Percentiles rank a stretch among this genome's conserved stretches.
Evolutionary conservation across 441 rosid genomes (phyloP).

Genomic region (Geranium incanum): DNA sequence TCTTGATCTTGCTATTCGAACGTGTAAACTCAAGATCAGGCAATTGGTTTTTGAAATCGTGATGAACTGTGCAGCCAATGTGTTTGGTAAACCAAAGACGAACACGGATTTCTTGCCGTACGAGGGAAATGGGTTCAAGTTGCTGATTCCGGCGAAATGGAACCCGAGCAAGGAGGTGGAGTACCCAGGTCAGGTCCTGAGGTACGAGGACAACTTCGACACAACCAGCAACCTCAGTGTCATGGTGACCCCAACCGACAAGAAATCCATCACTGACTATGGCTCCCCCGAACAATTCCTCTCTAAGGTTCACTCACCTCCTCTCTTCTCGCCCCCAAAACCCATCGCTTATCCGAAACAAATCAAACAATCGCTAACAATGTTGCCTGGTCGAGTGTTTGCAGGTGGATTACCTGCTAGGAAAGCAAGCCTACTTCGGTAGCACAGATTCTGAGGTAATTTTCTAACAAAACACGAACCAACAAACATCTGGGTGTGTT

Average conservation of each 20-base stretch:
- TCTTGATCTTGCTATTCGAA: no score
- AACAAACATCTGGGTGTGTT: no score
- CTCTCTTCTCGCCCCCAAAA: neutral
- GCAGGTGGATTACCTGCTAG: conserved; percentile 79
- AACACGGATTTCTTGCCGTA: conserved; percentile 74
- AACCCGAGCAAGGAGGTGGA: conserved; percentile 88
- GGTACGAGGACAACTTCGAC: conserved; percentile 93
- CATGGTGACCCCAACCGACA: conserved; percentile 75
- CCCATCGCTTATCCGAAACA: no score
- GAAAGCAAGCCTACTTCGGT: conserved; percentile 72
- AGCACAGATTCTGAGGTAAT: conserved; percentile 70
- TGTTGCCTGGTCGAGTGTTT: conserved; percentile 10
- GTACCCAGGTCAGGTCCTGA: conserved; percentile 84
- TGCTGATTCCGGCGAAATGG: conserved; percentile 84
- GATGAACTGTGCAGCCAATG: conserved; percentile 55
- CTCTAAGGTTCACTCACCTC: conserved; percentile 34
- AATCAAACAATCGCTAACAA: no score
- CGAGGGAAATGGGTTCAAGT: conserved; percentile 71
- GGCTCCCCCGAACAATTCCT: conserved; percentile 86
- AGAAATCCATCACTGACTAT: conserved; percentile 77
- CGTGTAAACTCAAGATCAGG: neutral
- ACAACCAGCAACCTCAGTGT: conserved; percentile 57
- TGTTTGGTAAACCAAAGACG: conserved; percentile 85
- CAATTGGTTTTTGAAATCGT: no score
- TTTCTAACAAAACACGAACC: no score